Evolutionary conservation across 768 basidiomycete genomes (phyloP).

Genomic region (Suillus subaureus): DNA sequence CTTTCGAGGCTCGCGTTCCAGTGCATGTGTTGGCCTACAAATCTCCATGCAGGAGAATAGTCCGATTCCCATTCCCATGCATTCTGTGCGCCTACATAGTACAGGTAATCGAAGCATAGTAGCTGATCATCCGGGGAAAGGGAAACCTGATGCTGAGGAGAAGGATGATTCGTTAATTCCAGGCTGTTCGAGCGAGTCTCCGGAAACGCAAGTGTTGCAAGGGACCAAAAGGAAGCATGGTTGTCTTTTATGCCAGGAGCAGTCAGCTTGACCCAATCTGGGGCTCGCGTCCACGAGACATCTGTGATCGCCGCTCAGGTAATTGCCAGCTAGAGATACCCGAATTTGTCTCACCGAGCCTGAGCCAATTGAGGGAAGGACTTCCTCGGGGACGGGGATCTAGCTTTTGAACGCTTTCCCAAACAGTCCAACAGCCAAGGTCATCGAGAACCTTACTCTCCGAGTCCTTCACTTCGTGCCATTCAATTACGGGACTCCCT

Average conservation of each 20-base stretch:
- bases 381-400: constrained; percentile 20
- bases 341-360: constrained; percentile 9
- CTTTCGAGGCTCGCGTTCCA: constrained; percentile 46
- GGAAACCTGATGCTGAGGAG: constrained; percentile 19
- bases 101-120: constrained; percentile 30
- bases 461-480: constrained; percentile 60
- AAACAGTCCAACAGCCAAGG: constrained; percentile 25
- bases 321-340: constrained; percentile 33
- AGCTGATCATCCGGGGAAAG: constrained; percentile 27
- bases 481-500: constrained; percentile 56
- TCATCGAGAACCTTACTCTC: constrained; percentile 37
- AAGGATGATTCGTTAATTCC: constrained; percentile 15
- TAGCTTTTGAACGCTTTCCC: constrained; percentile 20
- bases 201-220: constrained; percentile 27
- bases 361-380: constrained; percentile 3
- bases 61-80: constrained; percentile 58
- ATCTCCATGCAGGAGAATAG: constrained; percentile 60
- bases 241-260: constrained; percentile 19
- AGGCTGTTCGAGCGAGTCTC: constrained; percentile 15
- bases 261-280: constrained; percentile 25
- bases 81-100: constrained; percentile 42
- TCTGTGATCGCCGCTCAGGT: constrained; percentile 40
- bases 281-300: constrained; percentile 28
- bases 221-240: constrained; percentile 28
- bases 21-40: constrained; percentile 52